phyloP scores from a whole-genome alignment of 148 eudicot genomes.

The Nepenthes mirabilis region DNA sequence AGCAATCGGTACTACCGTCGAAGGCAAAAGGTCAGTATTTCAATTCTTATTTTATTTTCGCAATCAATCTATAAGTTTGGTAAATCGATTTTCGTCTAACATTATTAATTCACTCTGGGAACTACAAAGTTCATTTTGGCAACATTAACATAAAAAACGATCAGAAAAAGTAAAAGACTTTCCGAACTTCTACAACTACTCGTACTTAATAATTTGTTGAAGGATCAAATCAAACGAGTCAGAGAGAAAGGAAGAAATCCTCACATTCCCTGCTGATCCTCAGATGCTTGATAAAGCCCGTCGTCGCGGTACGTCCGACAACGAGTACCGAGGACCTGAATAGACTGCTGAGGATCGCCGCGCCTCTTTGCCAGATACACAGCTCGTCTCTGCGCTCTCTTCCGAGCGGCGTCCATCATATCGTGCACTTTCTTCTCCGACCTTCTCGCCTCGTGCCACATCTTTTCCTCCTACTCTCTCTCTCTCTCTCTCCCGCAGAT shows the following conservation, averaged over 20 bases:
- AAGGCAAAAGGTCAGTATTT: no score
- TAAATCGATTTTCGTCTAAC: no score
- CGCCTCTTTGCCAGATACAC: constrained; percentile 78
- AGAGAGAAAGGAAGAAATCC: background rate
- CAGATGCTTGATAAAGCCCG: constrained; percentile 45
- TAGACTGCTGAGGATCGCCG: constrained; percentile 83
- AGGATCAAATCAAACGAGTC: background rate
- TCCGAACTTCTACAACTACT: background rate
- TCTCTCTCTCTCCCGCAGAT: constrained; percentile 6
- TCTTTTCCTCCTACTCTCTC: constrained; percentile 9
- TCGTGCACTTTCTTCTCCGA: constrained; percentile 98
- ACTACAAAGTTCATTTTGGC: no score
- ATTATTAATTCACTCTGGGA: no score
- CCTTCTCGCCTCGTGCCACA: constrained; percentile 99
- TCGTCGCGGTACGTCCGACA: constrained; percentile 36
- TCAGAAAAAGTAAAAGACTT: no score
- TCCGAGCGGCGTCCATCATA: constrained; percentile 94
- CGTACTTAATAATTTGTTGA: background rate
- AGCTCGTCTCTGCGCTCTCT: constrained; percentile 88
- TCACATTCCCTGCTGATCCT: constrained; percentile 89
- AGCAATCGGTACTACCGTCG: no score
- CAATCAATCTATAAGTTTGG: no score
- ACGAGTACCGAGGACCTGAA: constrained; percentile 28
- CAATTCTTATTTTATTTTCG: no score
- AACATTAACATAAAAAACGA: no score